Conservation (phyloP, 148 eudicot species). For the Persicaria tinctoria region DNA sequence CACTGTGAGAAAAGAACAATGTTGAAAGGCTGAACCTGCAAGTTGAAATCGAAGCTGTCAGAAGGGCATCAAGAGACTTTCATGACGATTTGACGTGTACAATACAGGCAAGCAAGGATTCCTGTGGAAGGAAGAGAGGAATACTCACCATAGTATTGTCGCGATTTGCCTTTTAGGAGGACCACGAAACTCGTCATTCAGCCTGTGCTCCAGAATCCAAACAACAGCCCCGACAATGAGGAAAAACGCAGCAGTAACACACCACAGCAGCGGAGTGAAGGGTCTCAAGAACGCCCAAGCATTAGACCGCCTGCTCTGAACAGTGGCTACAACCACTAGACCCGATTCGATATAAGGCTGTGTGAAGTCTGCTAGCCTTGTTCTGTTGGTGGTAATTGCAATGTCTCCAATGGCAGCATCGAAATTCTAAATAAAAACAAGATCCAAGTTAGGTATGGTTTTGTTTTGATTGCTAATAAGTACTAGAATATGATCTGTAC, state of each 20-base stretch:
- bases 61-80: background rate
- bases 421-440: conserved; percentile 1
- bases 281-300: conserved; percentile 14
- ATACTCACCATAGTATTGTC: conserved; percentile 10
- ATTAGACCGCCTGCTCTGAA: background rate
- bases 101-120: background rate
- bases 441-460: conserved; percentile 2
- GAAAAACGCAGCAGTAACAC: conserved; percentile 12
- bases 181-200: conserved; percentile 13
- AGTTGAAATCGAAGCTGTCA: background rate
- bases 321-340: conserved; percentile 7
- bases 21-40: conserved; percentile 16
- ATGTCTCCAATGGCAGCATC: conserved; percentile 16
- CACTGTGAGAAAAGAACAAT: conserved; percentile 12
- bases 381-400: conserved; percentile 13
- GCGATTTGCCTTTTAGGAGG: conserved; percentile 13
- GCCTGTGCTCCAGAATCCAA: conserved; percentile 12
- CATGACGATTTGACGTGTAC: background rate
- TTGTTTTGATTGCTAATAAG: background rate
- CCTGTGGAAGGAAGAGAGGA: background rate
- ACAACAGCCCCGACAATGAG: conserved; percentile 12
- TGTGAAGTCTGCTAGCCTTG: conserved; percentile 13
- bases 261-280: conserved; percentile 11
- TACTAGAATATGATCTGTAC: conserved; percentile 7
- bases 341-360: conserved; percentile 15